Percentiles rank a stretch among this genome's conserved stretches.
phyloP scores from a whole-genome alignment of 192 early-diverging fungal species.

The Linnemannia elongata region DNA sequence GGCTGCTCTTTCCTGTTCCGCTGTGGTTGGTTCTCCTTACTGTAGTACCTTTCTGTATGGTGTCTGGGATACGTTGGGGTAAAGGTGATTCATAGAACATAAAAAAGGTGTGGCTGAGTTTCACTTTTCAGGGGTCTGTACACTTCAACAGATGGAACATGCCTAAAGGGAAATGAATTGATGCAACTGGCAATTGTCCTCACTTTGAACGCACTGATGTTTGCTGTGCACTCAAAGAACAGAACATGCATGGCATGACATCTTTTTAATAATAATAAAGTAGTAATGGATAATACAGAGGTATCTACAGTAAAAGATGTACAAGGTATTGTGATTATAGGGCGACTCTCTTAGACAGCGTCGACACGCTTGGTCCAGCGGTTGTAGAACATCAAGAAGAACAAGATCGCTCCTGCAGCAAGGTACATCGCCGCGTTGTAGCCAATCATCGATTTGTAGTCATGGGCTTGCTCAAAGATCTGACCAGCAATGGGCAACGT shows the following conservation, averaged over 20 bases:
- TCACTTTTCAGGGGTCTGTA: background rate
- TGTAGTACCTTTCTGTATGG: too few relatives aligned
- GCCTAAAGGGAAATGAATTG: too few relatives aligned
- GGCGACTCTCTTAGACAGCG: background rate
- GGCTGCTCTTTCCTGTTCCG: background rate
- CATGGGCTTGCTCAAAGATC: slow-evolving; percentile 25
- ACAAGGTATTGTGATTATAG: background rate
- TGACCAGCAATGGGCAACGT: slow-evolving; percentile 49
- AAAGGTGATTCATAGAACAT: too few relatives aligned
- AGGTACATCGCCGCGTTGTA: slow-evolving; percentile 52
- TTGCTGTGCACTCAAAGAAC: background rate
- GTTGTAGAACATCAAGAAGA: slow-evolving; percentile 47
- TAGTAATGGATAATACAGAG: background rate
- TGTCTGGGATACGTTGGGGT: background rate
- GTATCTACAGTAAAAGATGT: background rate
- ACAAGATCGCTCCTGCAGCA: slow-evolving; percentile 2
- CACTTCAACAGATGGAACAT: background rate
- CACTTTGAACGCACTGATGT: background rate
- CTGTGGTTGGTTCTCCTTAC: background rate
- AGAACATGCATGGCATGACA: background rate
- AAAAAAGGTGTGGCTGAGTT: slow-evolving; percentile 1
- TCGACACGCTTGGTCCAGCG: slow-evolving; percentile 41
- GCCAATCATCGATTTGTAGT: slow-evolving; percentile 46
- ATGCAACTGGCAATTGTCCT: background rate
- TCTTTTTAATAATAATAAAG: background rate